phyloP scores from a whole-genome alignment of 106 monocot genomes.

The Cymbidium sinense region DNA sequence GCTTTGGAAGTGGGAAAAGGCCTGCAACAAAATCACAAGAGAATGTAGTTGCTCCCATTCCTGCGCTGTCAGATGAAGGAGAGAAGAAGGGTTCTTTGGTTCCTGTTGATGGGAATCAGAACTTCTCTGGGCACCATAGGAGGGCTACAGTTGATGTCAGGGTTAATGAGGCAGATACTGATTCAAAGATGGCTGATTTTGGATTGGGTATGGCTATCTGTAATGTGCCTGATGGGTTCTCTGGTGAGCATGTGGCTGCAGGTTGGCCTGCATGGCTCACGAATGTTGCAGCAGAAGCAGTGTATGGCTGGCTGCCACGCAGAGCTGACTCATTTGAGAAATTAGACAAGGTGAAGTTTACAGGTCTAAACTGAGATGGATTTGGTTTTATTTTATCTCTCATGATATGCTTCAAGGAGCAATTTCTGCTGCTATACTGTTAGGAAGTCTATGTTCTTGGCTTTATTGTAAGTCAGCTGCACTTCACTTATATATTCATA shows the following conservation, averaged over 20 bases:
- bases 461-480: not conserved
- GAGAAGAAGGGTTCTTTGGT: constrained; percentile 4
- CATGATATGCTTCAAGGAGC: not conserved
- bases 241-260: constrained; percentile 44
- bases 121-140: constrained; percentile 4
- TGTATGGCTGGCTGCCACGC: constrained; percentile 76
- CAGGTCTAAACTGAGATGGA: not conserved
- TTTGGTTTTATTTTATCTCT: not conserved
- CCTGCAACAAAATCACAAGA: constrained; percentile 9
- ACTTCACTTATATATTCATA: too few species aligned
- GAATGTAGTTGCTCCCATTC: not conserved
- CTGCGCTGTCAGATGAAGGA: not conserved
- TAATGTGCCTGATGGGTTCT: constrained; percentile 35
- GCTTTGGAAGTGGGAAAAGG: not conserved
- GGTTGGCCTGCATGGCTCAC: constrained; percentile 82
- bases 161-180: not conserved
- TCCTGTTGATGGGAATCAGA: not conserved
- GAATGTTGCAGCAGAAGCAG: constrained; percentile 46
- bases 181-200: not conserved
- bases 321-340: constrained; percentile 60
- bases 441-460: not conserved
- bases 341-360: constrained; percentile 46
- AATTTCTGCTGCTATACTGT: not conserved
- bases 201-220: not conserved
- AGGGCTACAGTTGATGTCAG: constrained; percentile 17